Evolutionary conservation across 2,329 filamentous ascomycete species (phyloP), one percentile per base, ranked within the genome.

Genomic region (Colletotrichum costaricense): DNA sequence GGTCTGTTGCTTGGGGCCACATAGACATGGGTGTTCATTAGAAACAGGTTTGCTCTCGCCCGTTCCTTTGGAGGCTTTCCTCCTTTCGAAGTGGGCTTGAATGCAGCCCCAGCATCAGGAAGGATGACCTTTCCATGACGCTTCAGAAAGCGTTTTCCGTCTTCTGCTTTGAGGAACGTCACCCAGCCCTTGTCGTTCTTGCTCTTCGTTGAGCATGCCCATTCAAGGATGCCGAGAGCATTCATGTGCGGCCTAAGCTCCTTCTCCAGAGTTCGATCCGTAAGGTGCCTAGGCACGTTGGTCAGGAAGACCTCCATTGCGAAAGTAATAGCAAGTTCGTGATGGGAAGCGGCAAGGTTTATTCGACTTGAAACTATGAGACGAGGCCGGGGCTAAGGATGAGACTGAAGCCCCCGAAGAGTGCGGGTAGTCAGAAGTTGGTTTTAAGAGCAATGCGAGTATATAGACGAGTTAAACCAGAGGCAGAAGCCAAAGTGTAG

Each of bases 231-330:
- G 1, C 75, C 70, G 2, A 90, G 79, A 0, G 60, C 74, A 0
- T 78, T 76, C 78, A 89, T 83, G 33, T 82, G 78, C 0, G 84
- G 83, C 19, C 76, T 65, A 1, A 90, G 80, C 63, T 86, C 83
- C 0, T 67, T 76, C 12, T 76, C 77, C 11, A 90, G 78, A 7
- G 75, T 76, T 0, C 82, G 76, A 2, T 86, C 81, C 11, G 82
- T 79, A 35, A 89, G 75, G 33, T 83, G 79, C 11, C 64, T 35
- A 1, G 87, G 87, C 16, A 90, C 80, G 12, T 84, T 83, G 16
- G 66, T 74, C 38, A 89, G 76, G 46, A 84, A 84, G 12, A 87
- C 82, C 73, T 89, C 87, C 84, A 90, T 89, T 7, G 22, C 9
- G 33, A 33, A 14, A 16, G 16, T 6, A 16, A 19, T 7, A 28